phyloP scores from a whole-genome alignment of 306 rosid genomes.

The Quercus dentata region DNA sequence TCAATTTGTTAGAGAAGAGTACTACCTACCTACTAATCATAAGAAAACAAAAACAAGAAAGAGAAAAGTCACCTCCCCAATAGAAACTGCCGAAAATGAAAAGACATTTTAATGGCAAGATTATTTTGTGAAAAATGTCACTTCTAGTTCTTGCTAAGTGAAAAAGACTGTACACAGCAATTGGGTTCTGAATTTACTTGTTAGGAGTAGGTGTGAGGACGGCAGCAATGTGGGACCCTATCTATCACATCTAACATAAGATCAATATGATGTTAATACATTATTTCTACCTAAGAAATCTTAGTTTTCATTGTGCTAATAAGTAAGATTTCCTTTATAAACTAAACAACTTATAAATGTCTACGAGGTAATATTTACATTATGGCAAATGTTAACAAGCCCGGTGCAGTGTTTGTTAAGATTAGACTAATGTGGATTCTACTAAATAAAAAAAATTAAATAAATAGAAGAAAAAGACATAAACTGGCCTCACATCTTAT shows the following conservation, averaged over 20 bases:
- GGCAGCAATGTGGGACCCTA: slow-evolving; percentile 10
- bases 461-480: too few relatives aligned
- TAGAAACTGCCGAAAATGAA: neutral
- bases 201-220: slow-evolving; percentile 29
- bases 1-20: too few relatives aligned
- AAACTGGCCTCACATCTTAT: too few relatives aligned
- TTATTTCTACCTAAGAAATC: too few relatives aligned
- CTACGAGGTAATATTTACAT: too few relatives aligned
- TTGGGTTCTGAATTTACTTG: slow-evolving; percentile 16
- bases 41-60: neutral
- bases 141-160: neutral
- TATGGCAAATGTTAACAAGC: too few relatives aligned
- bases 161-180: neutral
- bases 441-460: too few relatives aligned
- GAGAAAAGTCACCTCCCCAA: neutral
- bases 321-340: too few relatives aligned
- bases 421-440: too few relatives aligned
- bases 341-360: too few relatives aligned
- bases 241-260: slow-evolving; percentile 15
- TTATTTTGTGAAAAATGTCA: slow-evolving; percentile 16
- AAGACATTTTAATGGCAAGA: neutral
- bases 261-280: slow-evolving; percentile 10
- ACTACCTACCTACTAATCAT: neutral
- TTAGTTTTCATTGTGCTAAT: too few relatives aligned
- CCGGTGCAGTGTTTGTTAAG: too few relatives aligned